Percentiles rank a stretch among this genome's conserved stretches.
phyloP scores from a whole-genome alignment of 257 asterid species.

The Buddleja alternifolia region DNA sequence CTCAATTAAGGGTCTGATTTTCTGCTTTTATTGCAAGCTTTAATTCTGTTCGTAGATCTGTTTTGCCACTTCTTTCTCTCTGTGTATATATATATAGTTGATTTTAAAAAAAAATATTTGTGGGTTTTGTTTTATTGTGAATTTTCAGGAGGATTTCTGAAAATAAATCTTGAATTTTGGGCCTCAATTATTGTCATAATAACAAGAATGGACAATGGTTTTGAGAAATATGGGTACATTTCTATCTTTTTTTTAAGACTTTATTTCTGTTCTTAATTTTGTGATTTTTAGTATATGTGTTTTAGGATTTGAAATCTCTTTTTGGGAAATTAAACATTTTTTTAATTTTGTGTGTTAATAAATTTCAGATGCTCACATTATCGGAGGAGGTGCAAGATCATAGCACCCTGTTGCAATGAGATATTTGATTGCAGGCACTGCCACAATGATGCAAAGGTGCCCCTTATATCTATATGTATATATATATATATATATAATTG shows the following conservation, averaged over 20 bases:
- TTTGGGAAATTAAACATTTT: not conserved
- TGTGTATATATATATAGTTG: not conserved
- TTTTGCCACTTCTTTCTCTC: not conserved
- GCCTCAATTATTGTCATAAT: not conserved
- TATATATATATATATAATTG: no score
- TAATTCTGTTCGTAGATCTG: conserved; percentile 6
- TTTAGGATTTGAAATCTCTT: conserved; percentile 5
- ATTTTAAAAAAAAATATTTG: not conserved
- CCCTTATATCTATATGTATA: no score
- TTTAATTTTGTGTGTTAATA: not conserved
- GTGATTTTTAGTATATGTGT: not conserved
- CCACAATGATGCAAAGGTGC: conserved; percentile 65
- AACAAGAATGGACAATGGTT: conserved; percentile 41
- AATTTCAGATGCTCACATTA: conserved; percentile 55
- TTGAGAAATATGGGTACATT: conserved; percentile 50
- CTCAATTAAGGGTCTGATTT: conserved; percentile 18
- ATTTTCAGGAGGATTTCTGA: conserved; percentile 31
- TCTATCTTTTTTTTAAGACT: not conserved
- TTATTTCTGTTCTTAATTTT: not conserved
- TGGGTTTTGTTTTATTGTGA: not conserved
- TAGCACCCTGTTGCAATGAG: conserved; percentile 67
- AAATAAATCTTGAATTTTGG: not conserved
- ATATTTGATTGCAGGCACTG: conserved; percentile 68
- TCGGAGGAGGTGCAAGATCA: conserved; percentile 58
- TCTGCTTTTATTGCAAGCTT: not conserved